phyloP scores from a whole-genome alignment of 2,329 filamentous ascomycete genomes.

The Hortaea sp. region DNA sequence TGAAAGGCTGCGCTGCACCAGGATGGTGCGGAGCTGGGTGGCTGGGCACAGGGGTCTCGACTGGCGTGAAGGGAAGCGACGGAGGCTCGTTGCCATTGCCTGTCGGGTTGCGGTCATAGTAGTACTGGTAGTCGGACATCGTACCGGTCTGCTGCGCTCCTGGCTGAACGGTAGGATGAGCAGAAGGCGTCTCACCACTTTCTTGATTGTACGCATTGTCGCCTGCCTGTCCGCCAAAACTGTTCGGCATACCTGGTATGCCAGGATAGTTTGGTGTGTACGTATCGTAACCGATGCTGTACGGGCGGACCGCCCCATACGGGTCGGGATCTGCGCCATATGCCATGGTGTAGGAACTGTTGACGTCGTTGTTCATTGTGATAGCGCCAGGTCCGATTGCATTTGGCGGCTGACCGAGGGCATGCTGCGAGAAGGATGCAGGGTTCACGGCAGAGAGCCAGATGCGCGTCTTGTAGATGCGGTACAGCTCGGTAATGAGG shows the following conservation, averaged over 20 bases:
- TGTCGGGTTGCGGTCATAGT: constrained; percentile 7
- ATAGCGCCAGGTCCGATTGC: constrained; percentile 29
- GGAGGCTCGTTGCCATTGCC: constrained; percentile 1
- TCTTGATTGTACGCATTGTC: not conserved
- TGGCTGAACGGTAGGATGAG: constrained; percentile 1
- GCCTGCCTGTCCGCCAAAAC: constrained; percentile 9
- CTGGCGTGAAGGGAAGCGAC: not conserved
- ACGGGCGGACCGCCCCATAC: constrained; percentile 24
- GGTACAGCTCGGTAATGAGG: constrained; percentile 93
- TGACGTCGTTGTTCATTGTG: constrained; percentile 7
- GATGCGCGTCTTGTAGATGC: constrained; percentile 97
- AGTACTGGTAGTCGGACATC: constrained; percentile 11
- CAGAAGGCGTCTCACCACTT: not conserved
- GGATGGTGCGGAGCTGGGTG: not conserved
- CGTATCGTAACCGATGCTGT: constrained; percentile 21
- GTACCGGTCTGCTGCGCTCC: constrained; percentile 3
- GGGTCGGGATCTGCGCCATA: constrained; percentile 24
- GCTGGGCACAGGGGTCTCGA: not conserved
- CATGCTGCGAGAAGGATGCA: constrained; percentile 59
- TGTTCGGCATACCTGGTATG: constrained; percentile 23
- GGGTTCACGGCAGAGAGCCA: constrained; percentile 99
- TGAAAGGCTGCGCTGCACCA: not conserved
- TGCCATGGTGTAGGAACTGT: constrained; percentile 23
- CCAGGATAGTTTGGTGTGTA: constrained; percentile 24
- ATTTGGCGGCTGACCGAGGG: constrained; percentile 24